These are phyloP conservation scores for Phaeosphaeria sp. DNA, from an alignment of 2,329 filamentous ascomycete species.

Conservation along the genomic window DNA sequence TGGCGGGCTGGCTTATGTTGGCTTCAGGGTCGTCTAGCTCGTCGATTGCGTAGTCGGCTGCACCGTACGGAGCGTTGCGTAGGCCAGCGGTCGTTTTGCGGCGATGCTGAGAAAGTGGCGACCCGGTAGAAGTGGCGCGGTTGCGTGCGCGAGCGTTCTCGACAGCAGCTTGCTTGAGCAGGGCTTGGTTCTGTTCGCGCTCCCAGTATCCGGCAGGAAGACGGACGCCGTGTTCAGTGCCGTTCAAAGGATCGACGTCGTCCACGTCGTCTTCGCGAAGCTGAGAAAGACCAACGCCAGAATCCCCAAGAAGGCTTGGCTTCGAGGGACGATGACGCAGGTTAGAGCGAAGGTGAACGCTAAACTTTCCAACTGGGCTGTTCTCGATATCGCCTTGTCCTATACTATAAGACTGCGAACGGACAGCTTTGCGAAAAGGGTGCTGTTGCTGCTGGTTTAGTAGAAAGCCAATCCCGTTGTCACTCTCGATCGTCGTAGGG, in stretches of 20 bases:
- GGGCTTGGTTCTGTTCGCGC: conserved; percentile 38
- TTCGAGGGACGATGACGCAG: conserved; percentile 82
- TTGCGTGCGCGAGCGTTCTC: conserved; percentile 44
- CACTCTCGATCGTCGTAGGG: conserved; percentile 49
- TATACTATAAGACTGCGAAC: conserved; percentile 96
- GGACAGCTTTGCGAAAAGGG: conserved; percentile 88
- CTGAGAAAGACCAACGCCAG: conserved; percentile 36
- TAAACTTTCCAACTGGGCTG: conserved; percentile 54
- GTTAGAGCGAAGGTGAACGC: conserved; percentile 55
- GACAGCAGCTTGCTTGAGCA: conserved; percentile 47
- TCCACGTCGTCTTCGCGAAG: conserved; percentile 58
- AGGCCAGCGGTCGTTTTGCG: conserved; percentile 54
- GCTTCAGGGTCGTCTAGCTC: conserved; percentile 71
- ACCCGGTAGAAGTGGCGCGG: conserved; percentile 36
- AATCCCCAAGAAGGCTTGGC: conserved; percentile 75
- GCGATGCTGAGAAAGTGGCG: conserved; percentile 34
- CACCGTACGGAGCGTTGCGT: conserved; percentile 66
- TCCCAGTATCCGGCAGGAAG: conserved; percentile 43
- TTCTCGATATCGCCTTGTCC: conserved; percentile 74
- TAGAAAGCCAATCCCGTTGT: conserved; percentile 54
- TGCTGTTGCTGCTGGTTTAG: conserved; percentile 69
- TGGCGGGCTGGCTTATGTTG: conserved; percentile 51
- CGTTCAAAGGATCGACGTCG: conserved; percentile 68
- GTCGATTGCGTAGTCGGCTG: conserved; percentile 73
- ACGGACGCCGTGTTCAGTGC: conserved; percentile 59